Evolutionary conservation across 192 early-diverging fungal species (phyloP).

Genomic region (Podila clonocystis): DNA sequence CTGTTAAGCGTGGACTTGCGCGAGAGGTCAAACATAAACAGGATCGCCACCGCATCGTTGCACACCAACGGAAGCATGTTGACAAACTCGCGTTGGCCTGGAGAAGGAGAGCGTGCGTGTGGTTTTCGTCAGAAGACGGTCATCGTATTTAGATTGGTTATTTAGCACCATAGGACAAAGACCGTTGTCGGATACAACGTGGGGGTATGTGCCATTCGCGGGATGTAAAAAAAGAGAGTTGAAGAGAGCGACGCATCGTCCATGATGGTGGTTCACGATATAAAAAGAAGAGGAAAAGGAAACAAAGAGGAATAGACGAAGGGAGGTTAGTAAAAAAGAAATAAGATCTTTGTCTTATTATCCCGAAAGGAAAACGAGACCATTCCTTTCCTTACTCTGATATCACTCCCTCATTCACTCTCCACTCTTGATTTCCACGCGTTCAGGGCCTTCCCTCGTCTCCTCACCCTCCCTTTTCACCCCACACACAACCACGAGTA

Average conservation of each 20-base stretch:
- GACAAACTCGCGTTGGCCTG: slow-evolving; percentile 95
- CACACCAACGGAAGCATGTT: slow-evolving; percentile 98
- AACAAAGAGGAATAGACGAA: not conserved
- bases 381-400: not conserved
- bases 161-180: not conserved
- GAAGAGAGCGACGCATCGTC: not conserved
- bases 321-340: not conserved
- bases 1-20: slow-evolving; percentile 91
- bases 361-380: not conserved
- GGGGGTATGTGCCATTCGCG: no score
- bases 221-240: not conserved
- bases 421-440: not conserved
- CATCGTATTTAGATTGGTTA: not conserved
- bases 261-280: not conserved
- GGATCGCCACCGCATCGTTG: slow-evolving; percentile 93
- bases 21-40: slow-evolving; percentile 97
- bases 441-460: not conserved
- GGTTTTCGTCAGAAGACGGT: slow-evolving; percentile 13
- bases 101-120: slow-evolving; percentile 1
- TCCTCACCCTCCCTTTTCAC: no score
- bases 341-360: not conserved
- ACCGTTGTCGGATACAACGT: no score
- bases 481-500: no score
- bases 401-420: not conserved
- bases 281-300: not conserved